Percentiles rank a stretch among this genome's conserved stretches.
phyloP scores from a whole-genome alignment of 805 yeast genomes.

The Schizosaccharomyces cryophilus region DNA sequence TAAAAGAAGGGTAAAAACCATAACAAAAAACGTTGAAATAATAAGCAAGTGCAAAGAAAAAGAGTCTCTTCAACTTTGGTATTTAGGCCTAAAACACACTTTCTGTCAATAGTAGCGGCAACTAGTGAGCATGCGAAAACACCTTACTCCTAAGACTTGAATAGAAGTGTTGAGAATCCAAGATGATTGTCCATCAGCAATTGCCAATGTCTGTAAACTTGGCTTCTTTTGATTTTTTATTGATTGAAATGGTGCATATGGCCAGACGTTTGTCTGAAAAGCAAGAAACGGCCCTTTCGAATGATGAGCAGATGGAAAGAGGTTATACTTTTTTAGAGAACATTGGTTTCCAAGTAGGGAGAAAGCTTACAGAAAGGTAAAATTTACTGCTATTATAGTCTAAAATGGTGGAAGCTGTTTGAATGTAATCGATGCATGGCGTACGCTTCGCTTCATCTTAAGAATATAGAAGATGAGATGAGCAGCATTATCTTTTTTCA shows the following conservation, averaged over 20 bases:
- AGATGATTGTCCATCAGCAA: background rate
- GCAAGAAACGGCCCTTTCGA: slow-evolving; percentile 10
- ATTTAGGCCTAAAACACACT: too few species aligned
- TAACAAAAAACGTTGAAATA: too few species aligned
- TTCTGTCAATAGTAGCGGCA: too few species aligned
- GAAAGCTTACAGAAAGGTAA: slow-evolving; percentile 4
- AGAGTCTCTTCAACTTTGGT: too few species aligned
- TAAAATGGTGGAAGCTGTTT: slow-evolving; percentile 2
- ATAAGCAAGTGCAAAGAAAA: too few species aligned
- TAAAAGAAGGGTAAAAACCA: too few species aligned
- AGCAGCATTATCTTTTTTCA: too few species aligned
- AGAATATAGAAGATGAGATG: too few species aligned
- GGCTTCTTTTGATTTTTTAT: slow-evolving; percentile 32
- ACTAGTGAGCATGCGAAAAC: too few species aligned
- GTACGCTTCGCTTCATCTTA: too few species aligned
- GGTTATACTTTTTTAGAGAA: background rate
- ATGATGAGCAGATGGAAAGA: background rate
- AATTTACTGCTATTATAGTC: background rate
- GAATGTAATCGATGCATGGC: too few species aligned
- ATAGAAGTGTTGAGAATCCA: background rate
- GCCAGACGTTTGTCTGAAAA: slow-evolving; percentile 37
- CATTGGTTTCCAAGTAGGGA: background rate
- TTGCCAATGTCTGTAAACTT: slow-evolving; percentile 22
- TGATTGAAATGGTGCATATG: slow-evolving; percentile 56
- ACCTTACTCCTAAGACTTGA: too few species aligned